Percentiles rank a stretch among this genome's conserved stretches.
Conservation (phyloP, 2,329 filamentous ascomycete genomes). For the Colletotrichum shisoi region DNA sequence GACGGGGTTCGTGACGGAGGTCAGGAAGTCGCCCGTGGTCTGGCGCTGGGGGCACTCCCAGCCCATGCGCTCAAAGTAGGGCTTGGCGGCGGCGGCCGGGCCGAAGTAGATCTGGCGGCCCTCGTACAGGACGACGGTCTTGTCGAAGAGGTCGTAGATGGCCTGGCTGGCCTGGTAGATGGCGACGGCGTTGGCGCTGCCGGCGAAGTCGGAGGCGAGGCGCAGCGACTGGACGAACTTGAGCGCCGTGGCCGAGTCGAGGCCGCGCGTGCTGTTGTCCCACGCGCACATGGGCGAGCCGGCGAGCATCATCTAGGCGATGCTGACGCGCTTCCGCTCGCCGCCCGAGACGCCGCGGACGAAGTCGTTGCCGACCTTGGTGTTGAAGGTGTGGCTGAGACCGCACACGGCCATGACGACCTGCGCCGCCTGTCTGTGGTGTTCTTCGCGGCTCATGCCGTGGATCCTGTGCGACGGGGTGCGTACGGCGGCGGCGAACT, state of each 20-base stretch:
- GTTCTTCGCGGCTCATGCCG: constrained; percentile 68
- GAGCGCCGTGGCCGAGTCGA: constrained; percentile 76
- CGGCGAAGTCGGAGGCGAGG: constrained; percentile 69
- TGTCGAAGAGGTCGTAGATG: constrained; percentile 78
- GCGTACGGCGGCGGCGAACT: constrained; percentile 74
- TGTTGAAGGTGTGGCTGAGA: constrained; percentile 74
- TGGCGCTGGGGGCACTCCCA: constrained; percentile 73
- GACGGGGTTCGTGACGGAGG: constrained; percentile 69
- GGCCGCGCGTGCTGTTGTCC: constrained; percentile 76
- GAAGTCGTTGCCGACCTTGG: constrained; percentile 78
- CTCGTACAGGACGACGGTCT: constrained; percentile 76
- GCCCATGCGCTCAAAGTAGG: constrained; percentile 73
- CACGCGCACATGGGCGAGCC: constrained; percentile 65
- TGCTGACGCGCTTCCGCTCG: constrained; percentile 80
- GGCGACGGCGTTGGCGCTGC: constrained; percentile 70
- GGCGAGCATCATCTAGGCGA: constrained; percentile 78
- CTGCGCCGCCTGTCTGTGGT: constrained; percentile 67
- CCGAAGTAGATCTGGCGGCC: constrained; percentile 82
- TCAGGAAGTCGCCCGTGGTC: constrained; percentile 74
- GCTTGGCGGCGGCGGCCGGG: constrained; percentile 63
- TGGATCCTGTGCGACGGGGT: constrained; percentile 71
- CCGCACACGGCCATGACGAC: constrained; percentile 77
- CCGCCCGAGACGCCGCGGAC: constrained; percentile 76
- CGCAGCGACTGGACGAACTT: constrained; percentile 75
- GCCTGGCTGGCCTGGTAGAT: constrained; percentile 76